Evolutionary conservation across 2,329 filamentous ascomycete species (phyloP).

Genomic region (Alternaria postmessia): DNA sequence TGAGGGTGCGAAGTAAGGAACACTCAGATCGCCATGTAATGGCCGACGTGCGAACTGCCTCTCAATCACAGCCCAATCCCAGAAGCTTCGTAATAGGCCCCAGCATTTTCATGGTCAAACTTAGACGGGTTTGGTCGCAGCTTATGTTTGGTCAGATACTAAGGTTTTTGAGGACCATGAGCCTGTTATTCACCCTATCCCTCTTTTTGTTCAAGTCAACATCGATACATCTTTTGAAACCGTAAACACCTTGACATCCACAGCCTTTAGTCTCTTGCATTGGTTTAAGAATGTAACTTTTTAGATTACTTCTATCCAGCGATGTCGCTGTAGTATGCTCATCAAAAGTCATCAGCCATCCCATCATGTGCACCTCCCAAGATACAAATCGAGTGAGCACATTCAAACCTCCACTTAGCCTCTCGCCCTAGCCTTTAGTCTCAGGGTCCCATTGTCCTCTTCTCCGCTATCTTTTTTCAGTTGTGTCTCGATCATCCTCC

Average conservation of each 20-base stretch:
- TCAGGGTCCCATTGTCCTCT: constrained; percentile 33
- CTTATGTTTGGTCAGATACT: background rate
- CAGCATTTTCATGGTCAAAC: background rate
- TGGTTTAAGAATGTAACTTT: background rate
- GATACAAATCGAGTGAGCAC: background rate
- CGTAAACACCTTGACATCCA: background rate
- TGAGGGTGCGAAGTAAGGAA: background rate
- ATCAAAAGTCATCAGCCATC: background rate
- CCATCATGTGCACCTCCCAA: background rate
- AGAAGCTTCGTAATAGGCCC: background rate
- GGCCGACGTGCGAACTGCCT: background rate
- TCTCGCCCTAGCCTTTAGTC: constrained; percentile 28
- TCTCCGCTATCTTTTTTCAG: constrained; percentile 41
- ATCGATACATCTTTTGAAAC: background rate
- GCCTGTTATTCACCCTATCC: no score
- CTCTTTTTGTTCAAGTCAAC: background rate
- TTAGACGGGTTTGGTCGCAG: background rate
- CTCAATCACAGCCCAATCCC: background rate
- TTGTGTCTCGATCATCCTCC: constrained; percentile 40
- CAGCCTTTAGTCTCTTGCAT: background rate
- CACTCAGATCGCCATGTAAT: background rate
- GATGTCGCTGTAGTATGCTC: background rate
- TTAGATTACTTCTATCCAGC: background rate
- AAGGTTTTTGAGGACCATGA: background rate
- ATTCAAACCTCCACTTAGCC: background rate